Evolutionary conservation across 2,329 filamentous ascomycete species (phyloP).

Genomic region (Paecilomyces sp.): DNA sequence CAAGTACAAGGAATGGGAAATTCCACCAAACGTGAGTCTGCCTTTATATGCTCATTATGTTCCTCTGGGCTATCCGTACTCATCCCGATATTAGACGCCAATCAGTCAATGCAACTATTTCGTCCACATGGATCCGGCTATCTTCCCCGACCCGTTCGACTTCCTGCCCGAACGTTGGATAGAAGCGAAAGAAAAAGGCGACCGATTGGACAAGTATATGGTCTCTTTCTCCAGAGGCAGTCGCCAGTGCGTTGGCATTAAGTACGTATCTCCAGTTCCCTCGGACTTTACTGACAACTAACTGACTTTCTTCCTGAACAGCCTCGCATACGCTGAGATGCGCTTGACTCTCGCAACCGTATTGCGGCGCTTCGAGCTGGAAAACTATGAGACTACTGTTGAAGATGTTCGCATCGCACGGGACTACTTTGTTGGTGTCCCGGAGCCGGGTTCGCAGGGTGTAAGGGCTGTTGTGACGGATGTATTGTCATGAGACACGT

Average conservation of each 20-base stretch:
- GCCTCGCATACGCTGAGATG: constrained; percentile 27
- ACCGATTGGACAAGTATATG: constrained; percentile 28
- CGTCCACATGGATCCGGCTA: constrained; percentile 25
- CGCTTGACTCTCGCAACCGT: constrained; percentile 21
- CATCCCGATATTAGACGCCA: constrained; percentile 15
- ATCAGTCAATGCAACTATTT: constrained; percentile 32
- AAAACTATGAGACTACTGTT: constrained; percentile 24
- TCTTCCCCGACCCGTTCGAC: constrained; percentile 28
- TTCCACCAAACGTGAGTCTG: constrained; percentile 23
- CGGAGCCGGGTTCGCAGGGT: background rate
- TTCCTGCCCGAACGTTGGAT: constrained; percentile 35
- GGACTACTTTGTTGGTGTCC: constrained; percentile 16
- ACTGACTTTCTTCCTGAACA: constrained; percentile 5
- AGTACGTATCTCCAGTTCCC: constrained; percentile 15
- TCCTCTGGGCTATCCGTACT: background rate
- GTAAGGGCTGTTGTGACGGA: background rate
- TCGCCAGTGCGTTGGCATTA: constrained; percentile 41
- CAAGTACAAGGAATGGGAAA: constrained; percentile 23
- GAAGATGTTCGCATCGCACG: constrained; percentile 20
- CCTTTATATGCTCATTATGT: background rate
- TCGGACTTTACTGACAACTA: background rate
- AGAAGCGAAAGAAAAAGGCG: constrained; percentile 20
- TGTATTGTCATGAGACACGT: background rate
- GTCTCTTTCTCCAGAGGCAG: constrained; percentile 35
- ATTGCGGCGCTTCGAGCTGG: constrained; percentile 20